A percentile compares a stretch with the other conserved stretches of the same genome.
Evolutionary conservation across 345 rosid species (phyloP).

Genomic region (Psidium guajava): DNA sequence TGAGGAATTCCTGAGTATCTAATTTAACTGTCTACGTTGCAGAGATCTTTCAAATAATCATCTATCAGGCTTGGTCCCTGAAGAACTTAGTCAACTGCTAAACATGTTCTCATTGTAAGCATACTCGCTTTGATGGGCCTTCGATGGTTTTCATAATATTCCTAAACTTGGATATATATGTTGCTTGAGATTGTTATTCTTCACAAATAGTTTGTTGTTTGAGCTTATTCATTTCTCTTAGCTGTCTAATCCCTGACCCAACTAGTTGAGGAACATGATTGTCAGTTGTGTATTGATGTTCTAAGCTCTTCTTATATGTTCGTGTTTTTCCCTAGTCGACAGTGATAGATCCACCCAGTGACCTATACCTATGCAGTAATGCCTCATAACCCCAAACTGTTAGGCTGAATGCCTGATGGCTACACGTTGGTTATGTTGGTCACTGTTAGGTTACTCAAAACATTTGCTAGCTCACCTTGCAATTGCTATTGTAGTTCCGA

Average conservation of each 20-base stretch:
- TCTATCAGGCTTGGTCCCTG: conserved; percentile 68
- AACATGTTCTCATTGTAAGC: conserved; percentile 60
- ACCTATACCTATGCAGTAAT: neutral
- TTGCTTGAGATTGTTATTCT: neutral
- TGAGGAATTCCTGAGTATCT: neutral
- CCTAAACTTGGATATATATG: neutral
- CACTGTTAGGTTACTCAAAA: neutral
- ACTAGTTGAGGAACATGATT: neutral
- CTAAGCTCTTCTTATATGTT: neutral
- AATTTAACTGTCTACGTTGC: conserved; percentile 1
- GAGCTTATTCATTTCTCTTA: neutral
- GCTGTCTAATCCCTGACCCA: neutral
- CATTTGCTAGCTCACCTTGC: neutral
- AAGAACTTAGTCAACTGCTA: conserved; percentile 73
- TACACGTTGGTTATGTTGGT: neutral
- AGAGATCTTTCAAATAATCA: conserved; percentile 92
- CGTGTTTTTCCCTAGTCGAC: neutral
- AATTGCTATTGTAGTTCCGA: neutral
- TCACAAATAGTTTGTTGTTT: neutral
- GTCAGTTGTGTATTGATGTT: neutral
- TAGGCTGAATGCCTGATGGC: neutral
- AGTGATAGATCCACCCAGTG: neutral
- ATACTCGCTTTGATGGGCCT: neutral
- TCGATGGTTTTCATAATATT: neutral
- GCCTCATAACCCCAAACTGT: neutral